Conservation (phyloP, 177 flowering plant genomes). For the Vitis hybrid region DNA sequence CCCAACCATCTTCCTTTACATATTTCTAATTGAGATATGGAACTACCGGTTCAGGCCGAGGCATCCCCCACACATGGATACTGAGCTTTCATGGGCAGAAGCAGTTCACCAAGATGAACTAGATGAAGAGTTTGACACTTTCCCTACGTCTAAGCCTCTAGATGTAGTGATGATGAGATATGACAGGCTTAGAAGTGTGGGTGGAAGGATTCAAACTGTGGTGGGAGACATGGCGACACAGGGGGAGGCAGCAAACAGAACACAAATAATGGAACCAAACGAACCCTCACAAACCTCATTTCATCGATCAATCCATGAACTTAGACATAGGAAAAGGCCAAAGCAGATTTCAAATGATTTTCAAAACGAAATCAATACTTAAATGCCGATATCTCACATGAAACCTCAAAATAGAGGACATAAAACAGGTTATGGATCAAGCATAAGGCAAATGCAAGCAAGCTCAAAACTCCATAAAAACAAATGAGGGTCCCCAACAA, state of each 20-base stretch:
- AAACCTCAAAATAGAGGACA: no score
- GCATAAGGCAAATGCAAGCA: no score
- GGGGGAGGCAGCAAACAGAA: slow-evolving; percentile 35
- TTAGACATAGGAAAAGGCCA: no score
- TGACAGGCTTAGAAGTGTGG: slow-evolving; percentile 68
- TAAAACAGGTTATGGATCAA: no score
- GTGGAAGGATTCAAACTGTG: slow-evolving; percentile 75
- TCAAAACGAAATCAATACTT: no score
- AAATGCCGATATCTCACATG: no score
- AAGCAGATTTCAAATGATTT: no score
- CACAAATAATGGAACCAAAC: no score
- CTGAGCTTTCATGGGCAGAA: slow-evolving; percentile 72
- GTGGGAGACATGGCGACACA: slow-evolving; percentile 83
- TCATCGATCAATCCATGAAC: no score
- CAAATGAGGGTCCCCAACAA: no score
- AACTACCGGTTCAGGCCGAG: slow-evolving; percentile 63
- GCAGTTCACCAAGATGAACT: slow-evolving; percentile 67
- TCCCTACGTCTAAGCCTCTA: slow-evolving; percentile 55
- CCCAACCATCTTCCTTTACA: slow-evolving; percentile 73
- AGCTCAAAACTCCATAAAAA: no score
- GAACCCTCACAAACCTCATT: no score
- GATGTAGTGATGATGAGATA: slow-evolving; percentile 59
- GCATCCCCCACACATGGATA: slow-evolving; percentile 80
- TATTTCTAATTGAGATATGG: slow-evolving; percentile 79
- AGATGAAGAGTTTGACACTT: slow-evolving; percentile 82